These are phyloP conservation scores for Pezicula neosporulosa DNA, from an alignment of 2,329 filamentous ascomycete genomes.

Conservation along the genomic window DNA sequence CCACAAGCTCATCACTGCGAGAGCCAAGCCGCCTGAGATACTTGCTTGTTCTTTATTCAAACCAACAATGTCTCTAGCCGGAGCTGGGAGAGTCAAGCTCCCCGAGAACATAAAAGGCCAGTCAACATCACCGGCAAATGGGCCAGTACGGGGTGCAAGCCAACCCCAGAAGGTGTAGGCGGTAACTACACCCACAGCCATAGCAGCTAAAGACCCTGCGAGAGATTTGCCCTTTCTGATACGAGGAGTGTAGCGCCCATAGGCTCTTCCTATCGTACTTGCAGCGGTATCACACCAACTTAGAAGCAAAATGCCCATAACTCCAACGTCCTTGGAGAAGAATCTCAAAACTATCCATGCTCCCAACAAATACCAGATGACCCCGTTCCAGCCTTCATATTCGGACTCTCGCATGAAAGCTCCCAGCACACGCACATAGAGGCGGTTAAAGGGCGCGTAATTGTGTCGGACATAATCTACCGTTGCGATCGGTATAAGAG, in stretches of 20 bases:
- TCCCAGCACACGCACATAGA: conserved; percentile 82
- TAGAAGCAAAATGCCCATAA: conserved; percentile 84
- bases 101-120: conserved; percentile 81
- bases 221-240: conserved; percentile 87
- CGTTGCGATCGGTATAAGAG: conserved; percentile 78
- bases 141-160: conserved; percentile 66
- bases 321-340: conserved; percentile 89
- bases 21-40: conserved; percentile 67
- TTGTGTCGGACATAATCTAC: conserved; percentile 81
- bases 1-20: conserved; percentile 78
- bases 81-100: conserved; percentile 63
- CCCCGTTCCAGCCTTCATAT: conserved; percentile 90
- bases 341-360: conserved; percentile 82
- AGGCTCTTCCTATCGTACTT: conserved; percentile 87
- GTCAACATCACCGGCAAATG: conserved; percentile 64
- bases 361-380: conserved; percentile 93
- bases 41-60: conserved; percentile 54
- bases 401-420: conserved; percentile 97
- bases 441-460: conserved; percentile 74
- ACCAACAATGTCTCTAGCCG: conserved; percentile 56
- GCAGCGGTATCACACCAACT: conserved; percentile 99
- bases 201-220: conserved; percentile 83
- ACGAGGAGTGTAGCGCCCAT: conserved; percentile 82
- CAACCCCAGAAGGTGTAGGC: conserved; percentile 87
- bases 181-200: conserved; percentile 75